These are phyloP conservation scores for Lasiosphaeria miniovina DNA, from an alignment of 495 filamentous ascomycete genomes.

Conservation along the genomic window DNA sequence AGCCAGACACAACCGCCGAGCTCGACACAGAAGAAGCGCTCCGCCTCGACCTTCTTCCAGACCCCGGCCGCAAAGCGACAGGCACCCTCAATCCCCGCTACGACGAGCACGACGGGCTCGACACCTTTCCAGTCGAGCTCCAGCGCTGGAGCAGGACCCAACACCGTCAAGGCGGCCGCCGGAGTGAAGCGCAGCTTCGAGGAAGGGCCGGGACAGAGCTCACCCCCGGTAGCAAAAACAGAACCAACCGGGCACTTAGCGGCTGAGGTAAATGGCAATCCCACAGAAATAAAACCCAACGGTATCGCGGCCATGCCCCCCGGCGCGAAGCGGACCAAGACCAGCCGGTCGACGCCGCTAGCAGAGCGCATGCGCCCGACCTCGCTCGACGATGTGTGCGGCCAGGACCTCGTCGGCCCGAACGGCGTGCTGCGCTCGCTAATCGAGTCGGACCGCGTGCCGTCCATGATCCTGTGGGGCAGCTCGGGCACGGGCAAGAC, in stretches of 20 bases:
- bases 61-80: conserved; percentile 59
- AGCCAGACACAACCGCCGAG: conserved; percentile 26
- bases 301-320: conserved; percentile 24
- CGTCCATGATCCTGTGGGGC: conserved; percentile 96
- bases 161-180: conserved; percentile 1
- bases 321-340: conserved; percentile 58
- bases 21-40: conserved; percentile 48
- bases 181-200: conserved; percentile 43
- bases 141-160: conserved; percentile 19
- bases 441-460: conserved; percentile 81
- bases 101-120: conserved; percentile 10
- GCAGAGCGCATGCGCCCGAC: conserved; percentile 91
- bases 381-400: conserved; percentile 79
- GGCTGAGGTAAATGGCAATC: conserved; percentile 13
- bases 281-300: conserved; percentile 23
- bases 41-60: conserved; percentile 74
- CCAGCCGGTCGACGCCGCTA: conserved; percentile 72
- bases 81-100: conserved; percentile 22
- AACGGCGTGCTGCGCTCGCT: conserved; percentile 82
- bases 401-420: conserved; percentile 86
- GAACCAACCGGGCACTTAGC: conserved; percentile 5
- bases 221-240: conserved; percentile 17
- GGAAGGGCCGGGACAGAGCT: conserved; percentile 38
- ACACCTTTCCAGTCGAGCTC: conserved; percentile 27
- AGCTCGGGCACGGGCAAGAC: conserved; percentile 92